Conservation (phyloP, 2,329 filamentous ascomycete genomes). For the Sporothrix protearum region DNA sequence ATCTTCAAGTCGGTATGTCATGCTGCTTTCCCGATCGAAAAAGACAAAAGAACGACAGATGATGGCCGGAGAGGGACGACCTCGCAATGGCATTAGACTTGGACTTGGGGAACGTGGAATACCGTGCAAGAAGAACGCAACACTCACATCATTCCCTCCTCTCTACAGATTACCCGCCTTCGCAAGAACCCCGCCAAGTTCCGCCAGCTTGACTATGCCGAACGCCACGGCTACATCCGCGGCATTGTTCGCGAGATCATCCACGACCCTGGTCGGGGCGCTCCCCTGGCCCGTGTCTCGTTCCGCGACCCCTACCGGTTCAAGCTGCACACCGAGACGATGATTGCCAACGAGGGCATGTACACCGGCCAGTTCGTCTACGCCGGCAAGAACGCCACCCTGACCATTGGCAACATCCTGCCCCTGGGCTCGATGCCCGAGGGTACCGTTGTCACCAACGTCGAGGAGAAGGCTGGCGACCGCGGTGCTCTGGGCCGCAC, state of each 20-base stretch:
- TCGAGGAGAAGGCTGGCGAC: conserved; percentile 98
- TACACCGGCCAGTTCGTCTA: conserved; percentile 99
- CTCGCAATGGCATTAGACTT: neutral
- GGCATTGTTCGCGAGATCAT: conserved; percentile 99
- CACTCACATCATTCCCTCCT: no score
- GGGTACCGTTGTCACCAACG: conserved; percentile 98
- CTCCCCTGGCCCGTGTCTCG: conserved; percentile 90
- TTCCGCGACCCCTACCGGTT: conserved; percentile 99
- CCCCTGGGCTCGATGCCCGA: conserved; percentile 92
- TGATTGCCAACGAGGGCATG: conserved; percentile 99
- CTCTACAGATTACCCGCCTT: conserved; percentile 71
- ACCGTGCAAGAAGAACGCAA: neutral
- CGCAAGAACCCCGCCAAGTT: conserved; percentile 94
- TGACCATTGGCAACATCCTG: conserved; percentile 97
- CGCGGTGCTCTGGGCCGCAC: conserved; percentile 94
- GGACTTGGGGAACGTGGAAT: no score
- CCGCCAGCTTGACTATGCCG: conserved; percentile 92
- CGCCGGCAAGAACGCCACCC: conserved; percentile 95
- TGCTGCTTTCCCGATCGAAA: neutral
- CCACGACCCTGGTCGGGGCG: conserved; percentile 97
- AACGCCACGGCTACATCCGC: conserved; percentile 95
- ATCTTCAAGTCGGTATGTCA: conserved; percentile 48
- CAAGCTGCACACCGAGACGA: conserved; percentile 97
- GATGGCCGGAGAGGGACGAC: neutral
- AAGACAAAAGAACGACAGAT: neutral